A percentile compares a stretch with the other conserved stretches of the same genome.
These are phyloP conservation scores for Rhodotorula sphaerocarpa DNA, from an alignment of 768 basidiomycete genomes.

Conservation along the genomic window DNA sequence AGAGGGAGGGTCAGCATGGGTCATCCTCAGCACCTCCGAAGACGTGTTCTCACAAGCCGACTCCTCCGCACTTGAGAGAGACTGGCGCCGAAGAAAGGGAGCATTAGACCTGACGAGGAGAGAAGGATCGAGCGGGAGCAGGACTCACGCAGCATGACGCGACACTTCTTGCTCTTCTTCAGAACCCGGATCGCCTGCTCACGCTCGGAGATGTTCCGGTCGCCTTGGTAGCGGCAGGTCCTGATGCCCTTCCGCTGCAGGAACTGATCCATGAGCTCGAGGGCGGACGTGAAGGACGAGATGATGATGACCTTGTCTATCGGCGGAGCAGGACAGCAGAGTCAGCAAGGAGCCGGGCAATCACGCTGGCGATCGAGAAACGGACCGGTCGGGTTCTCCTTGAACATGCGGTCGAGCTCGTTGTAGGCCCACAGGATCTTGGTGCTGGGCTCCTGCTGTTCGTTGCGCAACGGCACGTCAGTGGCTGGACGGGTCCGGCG, in stretches of 20 bases:
- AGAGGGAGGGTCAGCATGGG: too few species aligned
- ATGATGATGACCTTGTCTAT: conserved; percentile 53
- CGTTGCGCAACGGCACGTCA: too few species aligned
- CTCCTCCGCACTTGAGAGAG: conserved; percentile 44
- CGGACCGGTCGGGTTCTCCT: conserved; percentile 19
- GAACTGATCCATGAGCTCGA: conserved; percentile 57
- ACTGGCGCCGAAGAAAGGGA: conserved; percentile 29
- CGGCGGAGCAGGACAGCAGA: not conserved
- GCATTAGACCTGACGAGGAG: not conserved
- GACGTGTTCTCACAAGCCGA: conserved; percentile 35
- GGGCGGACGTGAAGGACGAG: conserved; percentile 63
- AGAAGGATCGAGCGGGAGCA: not conserved
- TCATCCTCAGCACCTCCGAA: too few species aligned
- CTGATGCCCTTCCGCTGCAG: conserved; percentile 48
- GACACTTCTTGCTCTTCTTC: conserved; percentile 35
- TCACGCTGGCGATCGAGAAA: not conserved
- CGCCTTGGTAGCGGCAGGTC: conserved; percentile 42
- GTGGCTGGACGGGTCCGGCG: too few species aligned
- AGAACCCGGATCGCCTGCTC: conserved; percentile 39
- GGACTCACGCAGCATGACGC: conserved; percentile 40
- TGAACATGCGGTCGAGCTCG: conserved; percentile 12
- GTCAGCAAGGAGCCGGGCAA: not conserved
- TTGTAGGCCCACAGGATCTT: conserved; percentile 26
- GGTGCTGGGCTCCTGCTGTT: conserved; percentile 15
- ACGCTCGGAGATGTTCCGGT: conserved; percentile 41